Base-by-base conservation (phyloP, 2,329 filamentous ascomycete species). In the Westerdykella aurantiaca region DNA sequence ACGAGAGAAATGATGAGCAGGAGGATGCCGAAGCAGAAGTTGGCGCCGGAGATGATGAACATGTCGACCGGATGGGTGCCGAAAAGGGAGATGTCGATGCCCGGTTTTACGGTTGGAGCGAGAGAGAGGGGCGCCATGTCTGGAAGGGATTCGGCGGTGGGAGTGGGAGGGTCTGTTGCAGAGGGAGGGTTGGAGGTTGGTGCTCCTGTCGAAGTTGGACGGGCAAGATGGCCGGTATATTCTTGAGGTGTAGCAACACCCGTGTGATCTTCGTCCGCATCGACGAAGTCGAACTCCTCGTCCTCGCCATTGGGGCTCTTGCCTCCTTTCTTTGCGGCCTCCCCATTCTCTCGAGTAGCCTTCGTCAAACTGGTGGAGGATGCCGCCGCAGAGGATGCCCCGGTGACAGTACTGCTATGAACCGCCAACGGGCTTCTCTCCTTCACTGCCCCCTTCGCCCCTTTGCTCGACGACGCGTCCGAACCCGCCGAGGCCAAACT, bases 1-100 rank as follows among this genome's bases (percentile, higher is more conserved):
- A 97, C 82, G 72, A 97, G 85, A 11, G 88, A 94, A n/a, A 97
- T 82, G 42, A 97, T 75, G 1, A 97, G 75, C 12, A 94, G 77
- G 1, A 97, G 71, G 25, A 94, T 78, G 3, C 93, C 93, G 57
- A 90, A 96, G 66, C 89, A 95, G 67, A 96, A 84, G 61, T 86
- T 93, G 5, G 83, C 81, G 9, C 89, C 91, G 0, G 88, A 90
- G 64, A 95, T 88, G 31, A 96, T 83, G 62, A 96, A 98, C 17
- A 85, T 70, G 64, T 97, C 91, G 14, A 91, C 79, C 0, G 86
- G 82, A 47, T 90, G 82, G 4, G 65, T 60, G 31, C 78, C 81
- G 53, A 91, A 85, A 2, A 82, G 70, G 5, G 81, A 75, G 1
- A 80, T 78, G 47, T 85, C 81, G 6, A 77, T 71, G 25, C 78